Base-by-base conservation (phyloP, 345 rosid genomes). In the Geranium rotundifolium region DNA sequence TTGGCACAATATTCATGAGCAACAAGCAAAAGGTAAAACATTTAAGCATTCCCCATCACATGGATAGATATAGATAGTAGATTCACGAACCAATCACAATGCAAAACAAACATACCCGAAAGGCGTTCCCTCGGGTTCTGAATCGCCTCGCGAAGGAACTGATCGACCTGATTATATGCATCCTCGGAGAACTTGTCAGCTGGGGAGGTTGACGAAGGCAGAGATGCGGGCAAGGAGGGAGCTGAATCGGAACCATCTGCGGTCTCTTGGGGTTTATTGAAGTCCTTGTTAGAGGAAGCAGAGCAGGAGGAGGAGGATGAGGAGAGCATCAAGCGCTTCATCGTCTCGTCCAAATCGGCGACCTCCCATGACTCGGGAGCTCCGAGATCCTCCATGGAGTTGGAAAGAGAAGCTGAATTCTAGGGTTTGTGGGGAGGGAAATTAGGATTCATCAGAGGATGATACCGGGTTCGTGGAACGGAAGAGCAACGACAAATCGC, bases 311-410 rank as follows among this genome's bases (percentile, higher is more conserved):
- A 23, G 27, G 41, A 34, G 41, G 41, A 34, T 29, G 75, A 61
- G 54, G 79, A 75, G 31, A 87, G 85, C 78, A 79, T 71, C 80
- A 87, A 69, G 29, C 95, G 85, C 64, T 71, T 81, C 87, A 85
- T 74, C 60, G 91, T 69, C 39, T 84, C 84, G 57, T 87, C 95
- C 78, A 87, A 65, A 76, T 87, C 88, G 67, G 84, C 95, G 15
- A 74, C 82, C 84, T 87, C 95, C 95, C 95, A 87, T n/a, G 91
- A 85, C 59, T 85, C 95, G 50, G 89, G 86, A 71, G 90, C 82
- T 59, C 82, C 90, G 63, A 80, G 70, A 79, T 84, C 95, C 72
- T 81, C 89, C 93, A 87, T 84, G 69, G 69, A 27, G 27, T 34
- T 58, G 3, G 13, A 57, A 5, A 29, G 18, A 62, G 49, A 49